Evolutionary conservation across 768 basidiomycete species (phyloP).

Genomic region (Termitomyces sp.): DNA sequence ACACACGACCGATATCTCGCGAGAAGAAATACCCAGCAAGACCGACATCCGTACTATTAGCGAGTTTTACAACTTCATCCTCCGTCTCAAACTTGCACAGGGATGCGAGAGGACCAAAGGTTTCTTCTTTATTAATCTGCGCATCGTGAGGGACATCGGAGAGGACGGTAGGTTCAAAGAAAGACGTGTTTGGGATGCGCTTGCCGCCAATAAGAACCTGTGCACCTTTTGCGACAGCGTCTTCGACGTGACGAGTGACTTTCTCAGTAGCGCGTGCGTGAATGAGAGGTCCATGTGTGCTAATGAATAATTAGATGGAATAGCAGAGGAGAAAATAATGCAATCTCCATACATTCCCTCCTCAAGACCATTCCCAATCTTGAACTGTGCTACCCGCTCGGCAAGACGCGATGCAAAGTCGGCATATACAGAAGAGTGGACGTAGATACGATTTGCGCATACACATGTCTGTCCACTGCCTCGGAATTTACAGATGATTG

Average conservation of each 20-base stretch:
- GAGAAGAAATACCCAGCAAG: conserved; percentile 94
- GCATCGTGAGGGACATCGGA: conserved; percentile 73
- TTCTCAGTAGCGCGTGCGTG: conserved; percentile 84
- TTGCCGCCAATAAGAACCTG: conserved; percentile 89
- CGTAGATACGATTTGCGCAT: conserved; percentile 88
- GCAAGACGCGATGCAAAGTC: conserved; percentile 87
- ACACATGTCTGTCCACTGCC: conserved; percentile 80
- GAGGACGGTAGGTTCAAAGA: conserved; percentile 87
- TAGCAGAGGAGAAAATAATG: neutral
- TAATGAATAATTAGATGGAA: neutral
- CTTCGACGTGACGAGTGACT: conserved; percentile 79
- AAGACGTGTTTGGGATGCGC: conserved; percentile 49
- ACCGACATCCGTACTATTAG: conserved; percentile 80
- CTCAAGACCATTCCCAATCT: conserved; percentile 85
- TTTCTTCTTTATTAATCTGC: conserved; percentile 76
- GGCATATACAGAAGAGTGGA: conserved; percentile 88
- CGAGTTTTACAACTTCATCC: conserved; percentile 83
- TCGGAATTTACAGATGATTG: conserved; percentile 77
- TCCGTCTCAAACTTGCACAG: conserved; percentile 90
- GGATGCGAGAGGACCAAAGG: conserved; percentile 90
- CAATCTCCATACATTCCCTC: conserved; percentile 55
- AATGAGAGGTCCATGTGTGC: conserved; percentile 92
- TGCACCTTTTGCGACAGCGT: conserved; percentile 82
- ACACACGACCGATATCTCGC: conserved; percentile 80
- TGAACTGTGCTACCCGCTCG: conserved; percentile 77